These are phyloP conservation scores for Dalbergia cultrata DNA, from an alignment of 306 rosid species.

Conservation along the genomic window DNA sequence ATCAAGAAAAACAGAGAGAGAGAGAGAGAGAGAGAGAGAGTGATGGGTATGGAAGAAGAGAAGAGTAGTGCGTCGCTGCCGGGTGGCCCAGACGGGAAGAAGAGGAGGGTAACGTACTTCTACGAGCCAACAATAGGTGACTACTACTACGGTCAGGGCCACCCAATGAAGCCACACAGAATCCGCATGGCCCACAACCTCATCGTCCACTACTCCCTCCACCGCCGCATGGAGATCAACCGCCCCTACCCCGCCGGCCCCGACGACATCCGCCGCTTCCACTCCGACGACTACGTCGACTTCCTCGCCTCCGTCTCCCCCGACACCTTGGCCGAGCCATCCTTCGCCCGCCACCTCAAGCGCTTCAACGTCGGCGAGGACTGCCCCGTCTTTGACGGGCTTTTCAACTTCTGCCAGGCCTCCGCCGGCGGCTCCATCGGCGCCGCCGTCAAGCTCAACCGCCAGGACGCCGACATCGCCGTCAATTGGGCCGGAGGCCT, in stretches of 20 bases:
- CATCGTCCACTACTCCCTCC: slow-evolving; percentile 76
- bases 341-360: slow-evolving; percentile 70
- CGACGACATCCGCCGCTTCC: slow-evolving; percentile 67
- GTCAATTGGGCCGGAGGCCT: slow-evolving; percentile 85
- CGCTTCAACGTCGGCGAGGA: slow-evolving; percentile 87
- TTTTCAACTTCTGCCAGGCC: slow-evolving; percentile 77
- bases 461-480: slow-evolving; percentile 75
- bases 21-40: background rate
- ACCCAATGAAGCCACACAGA: slow-evolving; percentile 89
- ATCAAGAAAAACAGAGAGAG: background rate
- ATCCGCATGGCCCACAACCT: slow-evolving; percentile 88
- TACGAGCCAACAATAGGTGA: slow-evolving; percentile 82
- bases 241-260: slow-evolving; percentile 74
- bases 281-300: slow-evolving; percentile 73
- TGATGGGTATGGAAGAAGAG: slow-evolving; percentile 48
- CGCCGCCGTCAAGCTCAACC: slow-evolving; percentile 83
- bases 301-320: slow-evolving; percentile 73
- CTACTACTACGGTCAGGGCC: slow-evolving; percentile 87
- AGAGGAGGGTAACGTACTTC: slow-evolving; percentile 79
- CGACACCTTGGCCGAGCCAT: slow-evolving; percentile 56
- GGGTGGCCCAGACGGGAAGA: slow-evolving; percentile 65
- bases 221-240: slow-evolving; percentile 86
- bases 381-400: slow-evolving; percentile 85
- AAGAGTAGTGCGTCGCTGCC: slow-evolving; percentile 66
- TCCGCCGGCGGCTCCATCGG: slow-evolving; percentile 87